phyloP scores from a whole-genome alignment of 495 filamentous ascomycete species.

The Aspergillus diversus region DNA sequence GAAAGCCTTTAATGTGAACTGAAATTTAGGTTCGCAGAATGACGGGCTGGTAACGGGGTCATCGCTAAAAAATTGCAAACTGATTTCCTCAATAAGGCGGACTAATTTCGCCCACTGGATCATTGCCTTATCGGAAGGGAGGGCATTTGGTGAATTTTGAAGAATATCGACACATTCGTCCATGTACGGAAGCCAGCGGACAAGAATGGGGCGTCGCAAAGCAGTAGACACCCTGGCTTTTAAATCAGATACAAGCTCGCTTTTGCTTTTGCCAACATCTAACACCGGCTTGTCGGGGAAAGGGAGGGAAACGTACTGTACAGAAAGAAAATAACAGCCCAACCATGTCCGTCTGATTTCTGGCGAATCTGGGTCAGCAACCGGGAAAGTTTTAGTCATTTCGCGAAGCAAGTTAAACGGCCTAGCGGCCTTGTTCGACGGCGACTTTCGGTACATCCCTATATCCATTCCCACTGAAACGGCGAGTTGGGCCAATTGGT shows the following conservation, averaged over 20 bases:
- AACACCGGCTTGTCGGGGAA: no score
- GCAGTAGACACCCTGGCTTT: slow-evolving; percentile 74
- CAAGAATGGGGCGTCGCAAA: slow-evolving; percentile 76
- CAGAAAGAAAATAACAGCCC: slow-evolving; percentile 75
- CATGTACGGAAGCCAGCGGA: slow-evolving; percentile 85
- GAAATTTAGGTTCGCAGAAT: slow-evolving; percentile 74
- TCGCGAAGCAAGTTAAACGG: slow-evolving; percentile 37
- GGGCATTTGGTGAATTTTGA: slow-evolving; percentile 69
- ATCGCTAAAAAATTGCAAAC: slow-evolving; percentile 75
- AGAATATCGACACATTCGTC: slow-evolving; percentile 79
- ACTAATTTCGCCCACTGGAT: slow-evolving; percentile 78
- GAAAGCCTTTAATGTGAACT: slow-evolving; percentile 75
- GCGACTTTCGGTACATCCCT: slow-evolving; percentile 64
- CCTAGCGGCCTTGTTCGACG: slow-evolving; percentile 25
- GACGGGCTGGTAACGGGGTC: slow-evolving; percentile 64
- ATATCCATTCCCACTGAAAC: slow-evolving; percentile 87
- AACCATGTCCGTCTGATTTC: slow-evolving; percentile 82
- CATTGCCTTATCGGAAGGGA: slow-evolving; percentile 71
- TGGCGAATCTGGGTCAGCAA: slow-evolving; percentile 63
- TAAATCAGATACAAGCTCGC: slow-evolving; percentile 46
- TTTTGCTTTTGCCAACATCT: no score
- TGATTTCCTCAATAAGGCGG: slow-evolving; percentile 80
- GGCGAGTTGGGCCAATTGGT: slow-evolving; percentile 83
- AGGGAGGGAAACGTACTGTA: slow-evolving; percentile 44
- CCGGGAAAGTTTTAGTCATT: slow-evolving; percentile 42